Evolutionary conservation across 805 yeast species (phyloP), one percentile per base, ranked within the genome.

Genomic region (Phaffomyces thermotolerans): DNA sequence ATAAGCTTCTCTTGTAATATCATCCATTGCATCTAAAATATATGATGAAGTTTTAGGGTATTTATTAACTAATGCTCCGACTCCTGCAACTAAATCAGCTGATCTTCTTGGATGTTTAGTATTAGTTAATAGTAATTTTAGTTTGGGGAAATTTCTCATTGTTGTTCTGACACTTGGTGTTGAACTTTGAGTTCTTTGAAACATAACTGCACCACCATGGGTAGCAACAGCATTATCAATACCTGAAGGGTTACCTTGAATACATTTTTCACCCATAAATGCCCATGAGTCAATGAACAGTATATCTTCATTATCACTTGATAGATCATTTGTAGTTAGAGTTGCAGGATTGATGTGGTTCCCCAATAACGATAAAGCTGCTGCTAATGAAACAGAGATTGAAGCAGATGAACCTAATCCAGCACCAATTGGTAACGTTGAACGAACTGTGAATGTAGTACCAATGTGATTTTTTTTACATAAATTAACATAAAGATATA

Each of bases 181-280:
- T 3, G 83, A 73, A 43, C 68, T 65, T 15, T 65, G 57, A 54
- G 54, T 57, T 46, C 95, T 76, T 64, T 84, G 91, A 65, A 81
- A 91, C 78, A 82, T 71, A 1, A 93, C 95, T 0, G 98, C 98
- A 38, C 97, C 97, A 20, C 99, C 99, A 52, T 81, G 81, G 0
- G 96, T 84, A 2, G 98, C 95, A 39, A 91, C 97, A 0, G 96
- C 89, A 58, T 93, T 93, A 62, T 93, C 99, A 42, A 93, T 88
- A 12, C 99, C 99, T 17, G 95, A 82, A 8, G 99, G 99, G 54
- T 85, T 89, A 2, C 98, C 98, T 59, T 91, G 98, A 52, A 90
- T 85, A 59, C 97, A 88, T 59, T 83, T 84, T 62, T 93, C 99
- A 33, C 97, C 98, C 68, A 91, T 72, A 51, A 84, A 84, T 2